Conservation (phyloP, 1,284 basidiomycete species). For the Rhodotorula sp. region DNA sequence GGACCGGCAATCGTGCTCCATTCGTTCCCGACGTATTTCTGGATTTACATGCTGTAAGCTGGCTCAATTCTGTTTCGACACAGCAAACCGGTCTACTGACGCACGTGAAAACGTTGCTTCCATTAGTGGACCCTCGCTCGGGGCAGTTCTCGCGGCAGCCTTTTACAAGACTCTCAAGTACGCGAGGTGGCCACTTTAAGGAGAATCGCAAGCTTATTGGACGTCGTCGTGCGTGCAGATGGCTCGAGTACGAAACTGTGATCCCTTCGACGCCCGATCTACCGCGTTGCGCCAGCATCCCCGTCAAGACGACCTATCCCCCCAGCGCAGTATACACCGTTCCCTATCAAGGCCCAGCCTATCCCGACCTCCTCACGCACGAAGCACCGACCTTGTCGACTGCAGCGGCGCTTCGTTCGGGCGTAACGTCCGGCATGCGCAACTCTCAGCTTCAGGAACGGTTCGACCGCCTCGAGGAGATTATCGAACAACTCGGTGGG, state of each 20-base stretch:
- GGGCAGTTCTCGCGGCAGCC: constrained; percentile 59
- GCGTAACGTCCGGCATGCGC: no score
- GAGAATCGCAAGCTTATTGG: no score
- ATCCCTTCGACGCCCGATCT: constrained; percentile 9
- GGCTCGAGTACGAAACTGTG: constrained; percentile 28
- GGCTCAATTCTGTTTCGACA: background rate
- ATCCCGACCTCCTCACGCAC: background rate
- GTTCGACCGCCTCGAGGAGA: constrained; percentile 14
- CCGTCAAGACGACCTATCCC: background rate
- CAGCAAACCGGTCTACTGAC: no score
- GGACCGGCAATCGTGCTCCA: constrained; percentile 68
- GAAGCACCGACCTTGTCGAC: background rate
- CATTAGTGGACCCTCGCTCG: constrained; percentile 58
- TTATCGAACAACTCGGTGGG: constrained; percentile 2
- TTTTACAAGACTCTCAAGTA: constrained; percentile 53
- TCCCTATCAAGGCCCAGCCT: constrained; percentile 8
- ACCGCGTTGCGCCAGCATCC: background rate
- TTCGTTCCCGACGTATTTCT: constrained; percentile 57
- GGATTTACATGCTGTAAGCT: constrained; percentile 5
- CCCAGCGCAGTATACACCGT: background rate
- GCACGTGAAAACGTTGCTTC: constrained; percentile 42
- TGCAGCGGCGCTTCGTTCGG: background rate
- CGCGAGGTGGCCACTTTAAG: no score
- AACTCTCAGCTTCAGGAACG: background rate
- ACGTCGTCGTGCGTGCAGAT: no score